These are phyloP conservation scores for Salix purpurea DNA, from an alignment of 345 rosid species.

Conservation along the genomic window DNA sequence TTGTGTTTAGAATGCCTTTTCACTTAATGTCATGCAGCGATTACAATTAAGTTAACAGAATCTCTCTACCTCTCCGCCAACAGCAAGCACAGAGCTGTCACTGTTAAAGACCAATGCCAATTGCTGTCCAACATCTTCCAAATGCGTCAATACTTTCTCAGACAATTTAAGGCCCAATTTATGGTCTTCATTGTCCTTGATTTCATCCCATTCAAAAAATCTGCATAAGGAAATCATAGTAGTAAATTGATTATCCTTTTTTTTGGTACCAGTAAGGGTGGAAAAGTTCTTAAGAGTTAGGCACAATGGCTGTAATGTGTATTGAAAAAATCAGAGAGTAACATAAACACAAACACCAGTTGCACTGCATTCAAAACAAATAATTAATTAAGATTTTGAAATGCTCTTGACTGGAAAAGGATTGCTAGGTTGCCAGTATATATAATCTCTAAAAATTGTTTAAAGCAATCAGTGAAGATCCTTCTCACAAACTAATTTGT, in stretches of 20 bases:
- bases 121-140: conserved; percentile 68
- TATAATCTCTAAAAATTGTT: not conserved
- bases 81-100: conserved; percentile 65
- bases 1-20: not conserved
- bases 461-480: not conserved
- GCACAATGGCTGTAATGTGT: not conserved
- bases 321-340: not conserved
- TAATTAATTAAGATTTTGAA: not conserved
- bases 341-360: not conserved
- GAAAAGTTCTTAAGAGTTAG: not conserved
- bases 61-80: conserved; percentile 77
- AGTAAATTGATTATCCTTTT: not conserved
- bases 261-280: not conserved
- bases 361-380: not conserved
- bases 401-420: not conserved
- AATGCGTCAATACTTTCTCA: conserved; percentile 46
- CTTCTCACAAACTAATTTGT: not conserved
- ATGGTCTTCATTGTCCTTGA: conserved; percentile 33
- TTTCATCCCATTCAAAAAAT: conserved; percentile 63
- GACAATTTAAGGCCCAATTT: conserved; percentile 46
- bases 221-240: conserved; percentile 30
- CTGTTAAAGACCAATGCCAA: conserved; percentile 61
- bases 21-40: not conserved
- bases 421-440: not conserved
- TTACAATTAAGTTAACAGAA: conserved; percentile 1